Evolutionary conservation across 1,139 yeast species (phyloP).

Genomic region (Komagataea norvegica): DNA sequence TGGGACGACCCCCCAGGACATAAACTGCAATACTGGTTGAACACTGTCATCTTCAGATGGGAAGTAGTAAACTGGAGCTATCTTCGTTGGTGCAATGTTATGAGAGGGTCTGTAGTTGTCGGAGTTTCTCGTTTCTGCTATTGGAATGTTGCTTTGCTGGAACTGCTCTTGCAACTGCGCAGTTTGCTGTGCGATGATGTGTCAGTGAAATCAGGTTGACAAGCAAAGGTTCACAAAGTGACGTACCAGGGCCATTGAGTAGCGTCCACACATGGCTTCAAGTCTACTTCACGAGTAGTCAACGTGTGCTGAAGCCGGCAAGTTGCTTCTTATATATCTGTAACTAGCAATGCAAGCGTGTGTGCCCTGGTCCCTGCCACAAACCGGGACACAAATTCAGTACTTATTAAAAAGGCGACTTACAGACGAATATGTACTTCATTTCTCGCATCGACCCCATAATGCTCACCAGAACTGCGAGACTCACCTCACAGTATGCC

Average conservation of each 20-base stretch:
- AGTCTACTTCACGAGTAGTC: too few species aligned
- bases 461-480: not conserved
- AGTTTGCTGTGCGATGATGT: not conserved
- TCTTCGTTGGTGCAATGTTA: constrained; percentile 49
- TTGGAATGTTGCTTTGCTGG: constrained; percentile 12
- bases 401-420: too few species aligned
- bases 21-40: constrained; percentile 31
- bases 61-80: constrained; percentile 39
- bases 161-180: constrained; percentile 15
- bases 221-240: too few species aligned
- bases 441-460: too few species aligned
- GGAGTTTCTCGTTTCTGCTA: constrained; percentile 19
- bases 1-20: constrained; percentile 64
- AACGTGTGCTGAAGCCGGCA: too few species aligned
- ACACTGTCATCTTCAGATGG: not conserved
- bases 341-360: too few species aligned
- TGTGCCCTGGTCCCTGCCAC: too few species aligned
- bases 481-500: too few species aligned
- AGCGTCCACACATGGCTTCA: constrained; percentile 44
- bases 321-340: too few species aligned
- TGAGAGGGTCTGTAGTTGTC: constrained; percentile 28
- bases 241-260: constrained; percentile 34
- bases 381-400: too few species aligned
- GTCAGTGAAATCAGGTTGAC: too few species aligned
- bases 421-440: too few species aligned